A percentile compares a stretch with the other conserved stretches of the same genome.
These are phyloP conservation scores for Ustilago crameri DNA, from an alignment of 1,284 basidiomycete species.

Conservation along the genomic window DNA sequence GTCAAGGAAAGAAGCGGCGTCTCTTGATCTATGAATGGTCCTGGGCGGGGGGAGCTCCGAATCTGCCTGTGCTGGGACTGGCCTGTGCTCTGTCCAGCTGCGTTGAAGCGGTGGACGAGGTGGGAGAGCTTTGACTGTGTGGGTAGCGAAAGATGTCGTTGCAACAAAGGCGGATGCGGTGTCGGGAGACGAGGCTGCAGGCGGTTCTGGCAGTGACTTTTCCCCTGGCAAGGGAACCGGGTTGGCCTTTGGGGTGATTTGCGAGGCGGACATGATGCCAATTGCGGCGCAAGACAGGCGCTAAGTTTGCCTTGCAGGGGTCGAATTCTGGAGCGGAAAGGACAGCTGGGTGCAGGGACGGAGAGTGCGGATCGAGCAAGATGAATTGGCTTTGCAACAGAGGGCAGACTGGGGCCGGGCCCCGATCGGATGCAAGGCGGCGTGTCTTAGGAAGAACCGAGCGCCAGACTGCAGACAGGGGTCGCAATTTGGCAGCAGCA, in stretches of 20 bases:
- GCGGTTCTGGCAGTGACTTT: constrained; percentile 34
- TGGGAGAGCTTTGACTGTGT: constrained; percentile 31
- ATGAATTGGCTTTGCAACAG: too few species aligned
- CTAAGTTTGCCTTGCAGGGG: constrained; percentile 5
- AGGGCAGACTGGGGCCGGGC: neutral
- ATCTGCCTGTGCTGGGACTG: neutral
- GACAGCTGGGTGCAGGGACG: constrained; percentile 1
- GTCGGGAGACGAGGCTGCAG: constrained; percentile 5
- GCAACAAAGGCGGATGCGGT: constrained; percentile 1
- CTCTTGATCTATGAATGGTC: constrained; percentile 8
- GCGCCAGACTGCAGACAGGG: constrained; percentile 1
- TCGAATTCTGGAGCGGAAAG: neutral
- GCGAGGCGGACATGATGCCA: constrained; percentile 42
- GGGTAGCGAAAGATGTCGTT: constrained; percentile 4
- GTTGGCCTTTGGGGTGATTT: constrained; percentile 34
- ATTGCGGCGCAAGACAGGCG: too few species aligned
- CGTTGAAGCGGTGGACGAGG: constrained; percentile 17
- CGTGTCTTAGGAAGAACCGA: constrained; percentile 5
- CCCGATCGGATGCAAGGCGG: neutral
- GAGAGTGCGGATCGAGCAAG: constrained; percentile 3
- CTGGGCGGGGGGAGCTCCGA: neutral
- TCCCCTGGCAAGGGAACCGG: constrained; percentile 20
- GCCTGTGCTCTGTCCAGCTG: constrained; percentile 16
- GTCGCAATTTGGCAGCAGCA: constrained; percentile 4
- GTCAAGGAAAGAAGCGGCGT: constrained; percentile 13